Percentiles rank a stretch among this genome's conserved stretches.
These are phyloP conservation scores for Xylaria intraflava DNA, from an alignment of 495 filamentous ascomycete genomes.

Conservation along the genomic window DNA sequence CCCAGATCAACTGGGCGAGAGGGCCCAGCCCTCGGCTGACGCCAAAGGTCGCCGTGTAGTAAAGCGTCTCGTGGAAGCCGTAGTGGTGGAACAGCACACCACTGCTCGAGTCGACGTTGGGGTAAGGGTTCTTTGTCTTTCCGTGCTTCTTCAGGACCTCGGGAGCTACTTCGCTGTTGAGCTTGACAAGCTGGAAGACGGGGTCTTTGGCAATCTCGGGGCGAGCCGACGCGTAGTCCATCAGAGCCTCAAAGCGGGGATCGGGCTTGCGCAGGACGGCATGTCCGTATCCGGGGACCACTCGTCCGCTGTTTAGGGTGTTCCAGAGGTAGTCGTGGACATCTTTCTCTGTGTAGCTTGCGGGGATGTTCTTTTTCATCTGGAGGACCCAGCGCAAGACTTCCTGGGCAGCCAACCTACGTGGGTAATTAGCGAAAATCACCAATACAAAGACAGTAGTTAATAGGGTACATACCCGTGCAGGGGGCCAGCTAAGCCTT, in stretches of 20 bases:
- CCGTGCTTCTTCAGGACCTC: slow-evolving; percentile 85
- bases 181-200: slow-evolving; percentile 87
- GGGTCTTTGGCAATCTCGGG: slow-evolving; percentile 81
- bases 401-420: slow-evolving; percentile 84
- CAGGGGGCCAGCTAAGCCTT: slow-evolving; percentile 89
- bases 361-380: slow-evolving; percentile 85
- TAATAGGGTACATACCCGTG: slow-evolving; percentile 56
- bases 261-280: slow-evolving; percentile 96
- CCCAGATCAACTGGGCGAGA: slow-evolving; percentile 92
- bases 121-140: slow-evolving; percentile 98
- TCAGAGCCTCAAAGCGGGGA: slow-evolving; percentile 89
- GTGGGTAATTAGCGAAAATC: slow-evolving; percentile 7
- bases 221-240: slow-evolving; percentile 84
- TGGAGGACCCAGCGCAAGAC: slow-evolving; percentile 91
- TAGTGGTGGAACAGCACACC: slow-evolving; percentile 97
- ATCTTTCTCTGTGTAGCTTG: slow-evolving; percentile 66
- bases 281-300: slow-evolving; percentile 96
- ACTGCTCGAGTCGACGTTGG: slow-evolving; percentile 87
- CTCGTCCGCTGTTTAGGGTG: slow-evolving; percentile 86
- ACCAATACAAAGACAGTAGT: not conserved
- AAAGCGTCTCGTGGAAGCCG: slow-evolving; percentile 91
- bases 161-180: slow-evolving; percentile 71
- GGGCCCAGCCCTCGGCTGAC: slow-evolving; percentile 88
- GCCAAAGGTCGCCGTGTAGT: slow-evolving; percentile 96
- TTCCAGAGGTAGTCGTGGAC: slow-evolving; percentile 86